Evolutionary conservation across 164 flowering plant species (phyloP).

Genomic region (Litsea cubeba): DNA sequence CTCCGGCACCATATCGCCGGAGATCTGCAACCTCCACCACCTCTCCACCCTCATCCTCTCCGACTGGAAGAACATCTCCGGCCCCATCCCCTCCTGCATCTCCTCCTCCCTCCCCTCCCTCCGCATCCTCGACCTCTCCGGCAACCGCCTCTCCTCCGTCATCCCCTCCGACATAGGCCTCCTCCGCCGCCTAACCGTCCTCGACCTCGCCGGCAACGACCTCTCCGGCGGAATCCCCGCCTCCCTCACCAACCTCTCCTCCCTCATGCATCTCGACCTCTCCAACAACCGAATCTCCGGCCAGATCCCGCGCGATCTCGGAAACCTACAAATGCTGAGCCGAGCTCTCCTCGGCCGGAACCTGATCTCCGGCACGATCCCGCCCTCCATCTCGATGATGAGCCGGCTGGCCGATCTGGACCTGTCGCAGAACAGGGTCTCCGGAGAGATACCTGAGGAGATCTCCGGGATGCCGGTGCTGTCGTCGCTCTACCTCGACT

Average conservation of each 20-base stretch:
- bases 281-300: conserved; percentile 61
- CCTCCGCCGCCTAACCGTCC: conserved; percentile 48
- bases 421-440: conserved; percentile 53
- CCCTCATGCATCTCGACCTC: conserved; percentile 76
- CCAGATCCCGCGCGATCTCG: conserved; percentile 43
- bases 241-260: conserved; percentile 37
- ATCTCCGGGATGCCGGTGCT: conserved; percentile 68
- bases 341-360: conserved; percentile 66
- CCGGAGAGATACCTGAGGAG: conserved; percentile 52
- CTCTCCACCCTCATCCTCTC: conserved; percentile 61
- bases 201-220: conserved; percentile 74
- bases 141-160: conserved; percentile 56
- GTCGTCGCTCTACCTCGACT: conserved; percentile 62
- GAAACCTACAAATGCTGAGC: conserved; percentile 59
- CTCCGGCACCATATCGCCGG: conserved; percentile 74
- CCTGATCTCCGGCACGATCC: conserved; percentile 50
- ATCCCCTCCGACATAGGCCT: conserved; percentile 62
- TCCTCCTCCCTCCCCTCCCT: conserved; percentile 37
- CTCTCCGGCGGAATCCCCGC: conserved; percentile 63
- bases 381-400: conserved; percentile 46
- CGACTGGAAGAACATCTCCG: conserved; percentile 61
- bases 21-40: conserved; percentile 51
- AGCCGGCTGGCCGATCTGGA: conserved; percentile 77
- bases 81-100: conserved; percentile 63
- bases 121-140: conserved; percentile 62